Evolutionary conservation across 1,284 basidiomycete genomes (phyloP).

Genomic region (Tilletia indica): DNA sequence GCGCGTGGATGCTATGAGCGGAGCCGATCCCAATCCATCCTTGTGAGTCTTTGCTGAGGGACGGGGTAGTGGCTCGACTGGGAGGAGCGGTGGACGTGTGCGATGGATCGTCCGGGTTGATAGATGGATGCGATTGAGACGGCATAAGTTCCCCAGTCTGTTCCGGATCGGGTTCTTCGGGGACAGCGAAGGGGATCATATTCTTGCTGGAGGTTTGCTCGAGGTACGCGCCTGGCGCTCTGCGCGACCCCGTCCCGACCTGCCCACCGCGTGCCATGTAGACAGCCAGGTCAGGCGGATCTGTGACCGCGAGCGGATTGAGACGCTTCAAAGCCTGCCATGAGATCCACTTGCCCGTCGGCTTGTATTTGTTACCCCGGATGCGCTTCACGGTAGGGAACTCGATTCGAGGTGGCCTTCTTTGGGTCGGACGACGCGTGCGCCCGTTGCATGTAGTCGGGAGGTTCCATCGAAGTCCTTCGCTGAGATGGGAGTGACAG

Average conservation of each 20-base stretch:
- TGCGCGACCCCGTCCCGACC: slow-evolving; percentile 26
- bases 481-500: slow-evolving; percentile 25
- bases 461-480: slow-evolving; percentile 26
- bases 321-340: slow-evolving; percentile 35
- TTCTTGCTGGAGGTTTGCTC: slow-evolving; percentile 7
- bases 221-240: slow-evolving; percentile 10
- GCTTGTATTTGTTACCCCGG: slow-evolving; percentile 36
- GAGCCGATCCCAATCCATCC: slow-evolving; percentile 11
- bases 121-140: background rate
- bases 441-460: slow-evolving; percentile 30
- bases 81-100: background rate
- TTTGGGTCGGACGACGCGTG: slow-evolving; percentile 26
- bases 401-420: slow-evolving; percentile 31
- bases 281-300: slow-evolving; percentile 29
- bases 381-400: slow-evolving; percentile 33
- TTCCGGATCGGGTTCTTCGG: background rate
- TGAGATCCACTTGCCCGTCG: slow-evolving; percentile 30
- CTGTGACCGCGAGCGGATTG: slow-evolving; percentile 35
- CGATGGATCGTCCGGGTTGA: background rate
- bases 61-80: background rate
- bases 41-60: slow-evolving; percentile 12
- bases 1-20: slow-evolving; percentile 8
- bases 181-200: slow-evolving; percentile 6
- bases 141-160: background rate
- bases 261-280: slow-evolving; percentile 21